phyloP scores from a whole-genome alignment of 176 grass and related monocot species.

The Oryza glumipatula region DNA sequence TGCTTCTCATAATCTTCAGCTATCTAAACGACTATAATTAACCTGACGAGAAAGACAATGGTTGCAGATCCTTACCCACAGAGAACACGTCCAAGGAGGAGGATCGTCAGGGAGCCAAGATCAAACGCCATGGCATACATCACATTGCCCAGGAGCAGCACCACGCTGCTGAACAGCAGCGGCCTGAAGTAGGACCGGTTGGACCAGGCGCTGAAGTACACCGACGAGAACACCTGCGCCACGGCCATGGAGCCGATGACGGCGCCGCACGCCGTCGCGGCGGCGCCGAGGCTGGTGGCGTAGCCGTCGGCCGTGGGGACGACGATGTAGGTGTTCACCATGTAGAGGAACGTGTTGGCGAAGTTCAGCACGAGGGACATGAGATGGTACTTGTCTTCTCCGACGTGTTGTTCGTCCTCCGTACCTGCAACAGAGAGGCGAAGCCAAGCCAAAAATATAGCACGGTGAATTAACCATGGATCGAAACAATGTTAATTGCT shows the following conservation, averaged over 20 bases:
- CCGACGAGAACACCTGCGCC: slow-evolving; percentile 55
- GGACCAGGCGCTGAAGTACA: slow-evolving; percentile 66
- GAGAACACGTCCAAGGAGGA: slow-evolving; percentile 50
- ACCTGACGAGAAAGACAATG: not conserved
- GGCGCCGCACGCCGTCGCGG: slow-evolving; percentile 54
- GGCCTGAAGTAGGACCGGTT: slow-evolving; percentile 63
- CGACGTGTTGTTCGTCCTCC: not conserved
- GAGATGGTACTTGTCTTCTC: slow-evolving; percentile 54
- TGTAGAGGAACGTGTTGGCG: slow-evolving; percentile 60
- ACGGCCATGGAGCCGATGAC: slow-evolving; percentile 62
- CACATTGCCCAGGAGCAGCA: slow-evolving; percentile 53
- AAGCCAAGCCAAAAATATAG: no score
- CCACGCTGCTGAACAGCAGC: slow-evolving; percentile 54
- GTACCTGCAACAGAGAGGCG: not conserved
- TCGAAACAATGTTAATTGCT: no score
- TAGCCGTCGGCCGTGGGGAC: slow-evolving; percentile 65
- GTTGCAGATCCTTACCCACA: slow-evolving; percentile 48
- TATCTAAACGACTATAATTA: no score
- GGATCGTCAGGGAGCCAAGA: slow-evolving; percentile 43
- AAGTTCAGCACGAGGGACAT: slow-evolving; percentile 58
- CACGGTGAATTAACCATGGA: no score
- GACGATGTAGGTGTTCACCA: slow-evolving; percentile 66
- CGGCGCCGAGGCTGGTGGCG: slow-evolving; percentile 52
- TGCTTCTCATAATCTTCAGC: no score
- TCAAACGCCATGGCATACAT: slow-evolving; percentile 62